phyloP scores from a whole-genome alignment of 495 filamentous ascomycete species.

The Penicillium cosmopolitanum region DNA sequence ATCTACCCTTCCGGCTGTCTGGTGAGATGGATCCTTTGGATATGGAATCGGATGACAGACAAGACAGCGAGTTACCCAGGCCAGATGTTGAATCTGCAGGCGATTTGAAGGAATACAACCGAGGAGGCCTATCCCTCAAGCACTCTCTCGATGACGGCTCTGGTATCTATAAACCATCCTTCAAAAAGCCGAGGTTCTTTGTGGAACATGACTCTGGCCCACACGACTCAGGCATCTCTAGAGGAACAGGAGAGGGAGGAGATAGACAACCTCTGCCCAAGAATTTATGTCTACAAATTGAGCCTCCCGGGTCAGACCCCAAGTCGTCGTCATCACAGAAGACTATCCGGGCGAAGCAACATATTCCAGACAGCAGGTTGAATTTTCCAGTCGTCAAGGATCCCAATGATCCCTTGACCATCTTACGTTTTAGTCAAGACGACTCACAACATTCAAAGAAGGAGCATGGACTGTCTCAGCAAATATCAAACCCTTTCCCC shows the following conservation, averaged over 20 bases:
- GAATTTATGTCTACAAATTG: background rate
- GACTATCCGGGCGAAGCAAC: conserved; percentile 29
- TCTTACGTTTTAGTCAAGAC: conserved; percentile 69
- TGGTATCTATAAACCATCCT: conserved; percentile 2
- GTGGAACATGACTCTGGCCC: background rate
- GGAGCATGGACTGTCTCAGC: conserved; percentile 32
- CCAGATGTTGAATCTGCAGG: background rate
- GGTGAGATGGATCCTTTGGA: conserved; percentile 3
- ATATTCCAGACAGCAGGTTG: conserved; percentile 43
- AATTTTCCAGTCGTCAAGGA: conserved; percentile 82
- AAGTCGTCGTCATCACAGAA: conserved; percentile 33
- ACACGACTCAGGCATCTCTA: background rate
- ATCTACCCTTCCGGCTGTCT: conserved; percentile 6
- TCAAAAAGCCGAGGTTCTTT: conserved; percentile 37
- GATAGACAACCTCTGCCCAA: background rate
- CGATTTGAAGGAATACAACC: background rate
- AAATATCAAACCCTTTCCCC: conserved; percentile 16
- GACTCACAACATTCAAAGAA: conserved; percentile 48
- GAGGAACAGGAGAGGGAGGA: background rate
- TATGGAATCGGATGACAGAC: background rate
- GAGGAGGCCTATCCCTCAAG: conserved; percentile 4
- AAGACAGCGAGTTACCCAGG: background rate
- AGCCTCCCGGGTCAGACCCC: conserved; percentile 20
- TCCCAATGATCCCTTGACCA: conserved; percentile 65
- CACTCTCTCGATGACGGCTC: conserved; percentile 9